These are phyloP conservation scores for Micractinium sp. DNA, from an alignment of 139 green algal species.

Conservation along the genomic window DNA sequence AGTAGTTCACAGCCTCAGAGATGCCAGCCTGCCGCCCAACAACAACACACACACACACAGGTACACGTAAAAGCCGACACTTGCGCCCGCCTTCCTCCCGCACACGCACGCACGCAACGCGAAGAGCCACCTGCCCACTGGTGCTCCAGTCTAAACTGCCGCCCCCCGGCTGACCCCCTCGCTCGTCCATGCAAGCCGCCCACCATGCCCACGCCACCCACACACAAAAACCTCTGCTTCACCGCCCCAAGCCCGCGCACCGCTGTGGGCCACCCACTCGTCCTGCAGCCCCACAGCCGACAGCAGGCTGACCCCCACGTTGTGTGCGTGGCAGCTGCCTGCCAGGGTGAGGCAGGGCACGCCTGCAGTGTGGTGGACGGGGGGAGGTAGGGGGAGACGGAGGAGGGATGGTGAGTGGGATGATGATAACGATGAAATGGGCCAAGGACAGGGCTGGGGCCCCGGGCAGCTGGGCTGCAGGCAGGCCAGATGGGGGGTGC, in stretches of 20 bases:
- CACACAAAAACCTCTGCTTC: neutral
- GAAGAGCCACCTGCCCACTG: no score
- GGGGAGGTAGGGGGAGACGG: neutral
- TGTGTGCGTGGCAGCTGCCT: conserved; percentile 94
- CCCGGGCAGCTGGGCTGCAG: no score
- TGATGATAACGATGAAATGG: neutral
- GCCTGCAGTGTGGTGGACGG: conserved; percentile 35
- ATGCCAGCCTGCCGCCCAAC: no score
- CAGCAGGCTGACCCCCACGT: conserved; percentile 93
- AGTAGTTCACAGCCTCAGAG: no score
- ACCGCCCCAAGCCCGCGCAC: neutral
- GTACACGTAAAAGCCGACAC: no score
- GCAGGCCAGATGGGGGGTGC: no score
- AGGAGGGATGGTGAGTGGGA: neutral
- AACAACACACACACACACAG: no score
- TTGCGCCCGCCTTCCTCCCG: no score
- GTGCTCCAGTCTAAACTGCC: no score
- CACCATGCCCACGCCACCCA: neutral
- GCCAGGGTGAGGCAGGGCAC: conserved; percentile 89
- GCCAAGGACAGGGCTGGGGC: neutral
- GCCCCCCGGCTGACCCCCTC: no score
- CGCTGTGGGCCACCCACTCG: conserved; percentile 75
- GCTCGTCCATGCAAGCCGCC: no score
- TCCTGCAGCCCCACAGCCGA: conserved; percentile 72
- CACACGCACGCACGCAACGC: no score